These are phyloP conservation scores for Aspergillus melleus DNA, from an alignment of 2,329 filamentous ascomycete species.

Conservation along the genomic window DNA sequence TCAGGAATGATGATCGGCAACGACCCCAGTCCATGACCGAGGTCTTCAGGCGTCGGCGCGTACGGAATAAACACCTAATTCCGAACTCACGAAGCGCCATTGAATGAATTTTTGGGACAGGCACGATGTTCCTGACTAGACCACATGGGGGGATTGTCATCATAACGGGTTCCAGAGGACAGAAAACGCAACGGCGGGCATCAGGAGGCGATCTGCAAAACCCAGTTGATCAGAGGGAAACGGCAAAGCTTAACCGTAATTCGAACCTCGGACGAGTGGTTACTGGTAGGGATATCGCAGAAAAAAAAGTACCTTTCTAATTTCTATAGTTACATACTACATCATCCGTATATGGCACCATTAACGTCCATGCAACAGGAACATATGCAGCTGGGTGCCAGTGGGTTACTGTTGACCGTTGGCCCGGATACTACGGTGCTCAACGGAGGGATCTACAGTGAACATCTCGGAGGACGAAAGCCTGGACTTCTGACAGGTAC, in stretches of 20 bases:
- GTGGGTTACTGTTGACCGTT: too few species aligned
- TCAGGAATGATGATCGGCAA: slow-evolving; percentile 4
- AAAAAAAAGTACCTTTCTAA: too few species aligned
- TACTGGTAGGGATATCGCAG: too few species aligned
- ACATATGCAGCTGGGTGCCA: too few species aligned
- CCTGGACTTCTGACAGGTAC: neutral
- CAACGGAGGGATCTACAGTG: too few species aligned
- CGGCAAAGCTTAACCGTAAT: slow-evolving; percentile 8
- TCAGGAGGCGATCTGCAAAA: slow-evolving; percentile 11
- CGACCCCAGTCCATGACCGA: slow-evolving; percentile 1
- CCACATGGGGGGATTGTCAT: neutral
- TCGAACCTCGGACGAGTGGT: neutral
- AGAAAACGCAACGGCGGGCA: neutral
- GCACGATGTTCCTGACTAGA: neutral
- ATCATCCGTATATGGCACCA: neutral
- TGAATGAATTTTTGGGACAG: neutral
- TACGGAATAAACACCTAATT: too few species aligned
- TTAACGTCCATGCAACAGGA: neutral
- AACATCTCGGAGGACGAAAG: neutral
- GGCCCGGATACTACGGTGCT: too few species aligned
- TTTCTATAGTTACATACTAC: too few species aligned
- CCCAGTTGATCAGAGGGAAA: slow-evolving; percentile 7
- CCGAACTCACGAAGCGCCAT: too few species aligned
- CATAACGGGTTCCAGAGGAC: neutral
- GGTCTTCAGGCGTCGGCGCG: too few species aligned